Evolutionary conservation across 202 grass and related monocot species (phyloP).

Genomic region (Sporobolus alterniflorus): DNA sequence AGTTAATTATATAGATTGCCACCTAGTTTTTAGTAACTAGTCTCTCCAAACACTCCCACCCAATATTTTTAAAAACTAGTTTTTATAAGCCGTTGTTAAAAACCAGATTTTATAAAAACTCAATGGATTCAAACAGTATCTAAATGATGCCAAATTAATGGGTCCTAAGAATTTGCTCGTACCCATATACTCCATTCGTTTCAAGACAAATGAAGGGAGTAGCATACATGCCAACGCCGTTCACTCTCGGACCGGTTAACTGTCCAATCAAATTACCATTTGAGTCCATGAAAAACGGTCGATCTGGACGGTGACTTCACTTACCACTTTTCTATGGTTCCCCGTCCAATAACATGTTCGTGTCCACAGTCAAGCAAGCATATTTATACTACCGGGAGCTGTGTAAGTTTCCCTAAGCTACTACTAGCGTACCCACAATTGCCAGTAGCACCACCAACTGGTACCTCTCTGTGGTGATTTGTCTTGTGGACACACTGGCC

Average conservation of each 20-base stretch:
- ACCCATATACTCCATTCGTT: too few species aligned
- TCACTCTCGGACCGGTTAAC: too few species aligned
- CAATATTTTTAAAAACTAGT: too few species aligned
- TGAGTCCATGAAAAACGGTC: slow-evolving; percentile 28
- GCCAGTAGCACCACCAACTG: slow-evolving; percentile 4
- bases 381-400: slow-evolving; percentile 49
- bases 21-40: too few species aligned
- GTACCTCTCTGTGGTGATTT: slow-evolving; percentile 6
- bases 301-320: slow-evolving; percentile 10
- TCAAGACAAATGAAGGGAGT: too few species aligned
- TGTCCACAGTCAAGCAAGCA: slow-evolving; percentile 25
- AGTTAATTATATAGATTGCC: too few species aligned
- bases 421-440: not conserved
- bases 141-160: not conserved
- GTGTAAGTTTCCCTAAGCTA: slow-evolving; percentile 28
- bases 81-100: too few species aligned
- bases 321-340: slow-evolving; percentile 25
- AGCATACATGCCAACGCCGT: too few species aligned
- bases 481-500: slow-evolving; percentile 48
- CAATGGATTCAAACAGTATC: too few species aligned
- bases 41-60: too few species aligned
- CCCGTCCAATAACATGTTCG: slow-evolving; percentile 28
- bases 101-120: too few species aligned
- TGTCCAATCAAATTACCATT: slow-evolving; percentile 9
- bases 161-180: not conserved